Conservation (phyloP, 78 protist genomes). For the Capsaspora owczarzaki region DNA sequence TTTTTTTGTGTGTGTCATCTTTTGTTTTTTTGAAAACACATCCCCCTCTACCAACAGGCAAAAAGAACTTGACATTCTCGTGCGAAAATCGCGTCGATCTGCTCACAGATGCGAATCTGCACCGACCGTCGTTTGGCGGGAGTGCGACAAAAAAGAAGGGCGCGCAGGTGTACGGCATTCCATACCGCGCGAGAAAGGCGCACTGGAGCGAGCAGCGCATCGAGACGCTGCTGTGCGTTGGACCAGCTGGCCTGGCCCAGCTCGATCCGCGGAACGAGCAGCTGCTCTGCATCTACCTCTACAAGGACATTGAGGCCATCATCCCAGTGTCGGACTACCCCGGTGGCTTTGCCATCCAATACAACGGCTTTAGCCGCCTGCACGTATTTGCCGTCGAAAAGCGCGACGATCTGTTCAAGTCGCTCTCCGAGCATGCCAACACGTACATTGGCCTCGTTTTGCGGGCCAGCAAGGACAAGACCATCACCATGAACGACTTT, state of each 20-base stretch:
- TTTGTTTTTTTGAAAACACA: too few relatives aligned
- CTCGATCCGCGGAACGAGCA: not conserved
- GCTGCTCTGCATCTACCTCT: conserved; percentile 23
- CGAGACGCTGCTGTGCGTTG: not conserved
- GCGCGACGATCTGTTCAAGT: conserved; percentile 2
- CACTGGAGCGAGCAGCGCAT: conserved; percentile 12
- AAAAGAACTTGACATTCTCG: not conserved
- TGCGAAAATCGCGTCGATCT: not conserved
- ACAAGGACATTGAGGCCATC: conserved; percentile 20
- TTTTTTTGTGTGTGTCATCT: too few relatives aligned
- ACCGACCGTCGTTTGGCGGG: not conserved
- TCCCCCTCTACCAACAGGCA: not conserved
- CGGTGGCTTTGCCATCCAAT: conserved; percentile 1
- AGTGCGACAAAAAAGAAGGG: not conserved
- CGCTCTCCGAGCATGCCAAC: not conserved
- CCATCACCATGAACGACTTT: not conserved
- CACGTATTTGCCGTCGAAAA: conserved; percentile 16
- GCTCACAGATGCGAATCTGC: conserved; percentile 4
- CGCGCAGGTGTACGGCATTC: not conserved
- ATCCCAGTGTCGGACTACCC: conserved; percentile 6
- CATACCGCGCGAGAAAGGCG: not conserved
- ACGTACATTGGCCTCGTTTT: not conserved
- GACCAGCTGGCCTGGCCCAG: not conserved
- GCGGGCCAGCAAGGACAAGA: not conserved
- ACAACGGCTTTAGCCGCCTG: not conserved